These are phyloP conservation scores for Metschnikowia santaceciliae DNA, from an alignment of 805 yeast genomes.

Conservation along the genomic window DNA sequence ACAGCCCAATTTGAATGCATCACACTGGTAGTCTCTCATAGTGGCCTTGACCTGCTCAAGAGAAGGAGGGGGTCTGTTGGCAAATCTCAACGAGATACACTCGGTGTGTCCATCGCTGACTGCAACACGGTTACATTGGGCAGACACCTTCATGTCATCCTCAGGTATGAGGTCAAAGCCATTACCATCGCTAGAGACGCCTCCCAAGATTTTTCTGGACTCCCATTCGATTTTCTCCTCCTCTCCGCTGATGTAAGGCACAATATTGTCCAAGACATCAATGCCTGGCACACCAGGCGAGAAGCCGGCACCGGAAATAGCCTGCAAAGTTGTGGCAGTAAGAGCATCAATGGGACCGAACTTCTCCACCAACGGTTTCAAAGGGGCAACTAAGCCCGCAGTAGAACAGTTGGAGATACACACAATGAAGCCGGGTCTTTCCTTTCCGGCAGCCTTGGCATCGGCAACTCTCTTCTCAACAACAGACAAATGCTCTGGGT, in stretches of 20 bases:
- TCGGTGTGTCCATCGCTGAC: conserved; percentile 98
- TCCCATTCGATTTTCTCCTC: conserved; percentile 99
- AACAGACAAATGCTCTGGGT: conserved; percentile 82
- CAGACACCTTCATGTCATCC: conserved; percentile 79
- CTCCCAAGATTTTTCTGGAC: conserved; percentile 89
- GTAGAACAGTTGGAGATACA: conserved; percentile 98
- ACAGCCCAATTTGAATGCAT: conserved; percentile 75
- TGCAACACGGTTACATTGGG: conserved; percentile 95
- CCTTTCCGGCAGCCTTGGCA: conserved; percentile 52
- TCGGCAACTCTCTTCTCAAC: conserved; percentile 54
- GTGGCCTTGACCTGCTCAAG: conserved; percentile 72
- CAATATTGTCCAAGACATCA: conserved; percentile 89
- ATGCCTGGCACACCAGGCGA: conserved; percentile 97
- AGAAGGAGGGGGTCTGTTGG: conserved; percentile 78
- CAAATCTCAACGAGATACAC: conserved; percentile 83
- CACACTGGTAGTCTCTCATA: conserved; percentile 72
- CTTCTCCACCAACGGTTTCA: conserved; percentile 84
- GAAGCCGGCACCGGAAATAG: conserved; percentile 97
- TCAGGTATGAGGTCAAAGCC: conserved; percentile 57
- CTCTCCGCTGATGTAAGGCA: conserved; percentile 94
- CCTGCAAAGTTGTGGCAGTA: conserved; percentile 91
- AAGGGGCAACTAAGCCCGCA: conserved; percentile 95
- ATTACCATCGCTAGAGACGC: conserved; percentile 46
- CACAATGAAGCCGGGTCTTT: conserved; percentile 75
- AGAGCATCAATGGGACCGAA: conserved; percentile 89